phyloP scores from a whole-genome alignment of 2,329 filamentous ascomycete species.

The Paraconiothyrium brasiliense region DNA sequence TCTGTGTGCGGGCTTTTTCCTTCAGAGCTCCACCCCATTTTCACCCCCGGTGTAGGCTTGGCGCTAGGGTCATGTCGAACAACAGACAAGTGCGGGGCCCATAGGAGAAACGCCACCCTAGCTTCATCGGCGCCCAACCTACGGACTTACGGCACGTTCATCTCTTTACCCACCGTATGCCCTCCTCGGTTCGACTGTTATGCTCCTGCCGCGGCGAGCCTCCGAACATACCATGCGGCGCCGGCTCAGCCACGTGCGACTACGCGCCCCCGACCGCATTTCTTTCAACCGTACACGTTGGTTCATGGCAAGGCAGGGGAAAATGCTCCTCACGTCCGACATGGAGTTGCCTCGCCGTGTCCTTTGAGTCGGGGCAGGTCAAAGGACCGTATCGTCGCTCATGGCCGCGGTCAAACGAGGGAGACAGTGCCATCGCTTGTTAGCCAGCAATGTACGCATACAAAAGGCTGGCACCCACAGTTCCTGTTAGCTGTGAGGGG shows the following conservation, averaged over 20 bases:
- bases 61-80: not conserved
- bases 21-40: not conserved
- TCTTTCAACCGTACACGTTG: not conserved
- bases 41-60: not conserved
- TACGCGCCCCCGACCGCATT: not conserved
- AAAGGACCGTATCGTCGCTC: too few species aligned
- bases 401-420: too few species aligned
- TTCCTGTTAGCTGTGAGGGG: too few species aligned
- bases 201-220: not conserved
- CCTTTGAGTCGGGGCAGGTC: too few species aligned
- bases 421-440: too few species aligned
- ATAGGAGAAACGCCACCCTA: not conserved
- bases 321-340: too few species aligned
- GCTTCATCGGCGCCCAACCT: not conserved
- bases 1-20: not conserved
- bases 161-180: not conserved
- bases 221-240: not conserved
- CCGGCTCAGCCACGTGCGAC: not conserved
- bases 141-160: not conserved
- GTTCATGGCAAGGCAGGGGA: too few species aligned
- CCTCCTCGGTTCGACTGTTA: not conserved
- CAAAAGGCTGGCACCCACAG: too few species aligned
- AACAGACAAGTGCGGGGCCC: not conserved
- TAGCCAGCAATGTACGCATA: too few species aligned
- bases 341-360: too few species aligned